phyloP scores from a whole-genome alignment of 1,284 basidiomycete species.

The Marasmius oreades region DNA sequence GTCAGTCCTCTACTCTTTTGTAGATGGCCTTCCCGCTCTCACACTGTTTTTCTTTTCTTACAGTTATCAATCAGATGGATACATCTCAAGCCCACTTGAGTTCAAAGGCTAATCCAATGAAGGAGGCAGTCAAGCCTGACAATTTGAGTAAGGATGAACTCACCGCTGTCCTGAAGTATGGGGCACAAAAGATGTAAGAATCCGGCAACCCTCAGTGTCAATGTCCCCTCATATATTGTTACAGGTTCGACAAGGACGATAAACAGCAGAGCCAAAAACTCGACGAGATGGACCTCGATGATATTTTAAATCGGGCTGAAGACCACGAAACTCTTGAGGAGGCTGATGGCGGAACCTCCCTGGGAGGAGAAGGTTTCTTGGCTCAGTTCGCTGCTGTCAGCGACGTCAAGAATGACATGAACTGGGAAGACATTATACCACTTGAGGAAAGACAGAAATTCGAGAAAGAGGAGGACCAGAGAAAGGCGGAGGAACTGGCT shows the following conservation, averaged over 20 bases:
- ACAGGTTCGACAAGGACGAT: constrained; percentile 95
- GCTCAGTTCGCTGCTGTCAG: constrained; percentile 95
- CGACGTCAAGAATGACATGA: constrained; percentile 98
- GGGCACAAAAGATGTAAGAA: constrained; percentile 92
- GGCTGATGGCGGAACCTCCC: constrained; percentile 78
- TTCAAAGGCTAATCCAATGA: constrained; percentile 62
- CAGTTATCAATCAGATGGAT: constrained; percentile 99
- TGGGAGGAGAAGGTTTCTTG: constrained; percentile 96
- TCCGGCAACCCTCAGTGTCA: not conserved
- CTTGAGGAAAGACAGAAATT: constrained; percentile 86
- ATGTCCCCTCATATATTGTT: too few relatives aligned
- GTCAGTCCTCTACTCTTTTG: constrained; percentile 48
- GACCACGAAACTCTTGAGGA: constrained; percentile 91
- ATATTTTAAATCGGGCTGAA: constrained; percentile 95
- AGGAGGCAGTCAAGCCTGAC: constrained; percentile 77
- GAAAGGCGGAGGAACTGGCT: constrained; percentile 63
- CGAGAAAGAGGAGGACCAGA: constrained; percentile 79
- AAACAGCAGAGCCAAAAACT: constrained; percentile 92
- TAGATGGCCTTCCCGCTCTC: constrained; percentile 5
- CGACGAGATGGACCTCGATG: constrained; percentile 99
- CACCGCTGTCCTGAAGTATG: constrained; percentile 98
- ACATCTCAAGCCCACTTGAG: constrained; percentile 96
- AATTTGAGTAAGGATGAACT: constrained; percentile 97
- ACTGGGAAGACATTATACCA: constrained; percentile 99
- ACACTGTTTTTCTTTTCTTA: constrained; percentile 8